Percentiles rank a stretch among this genome's conserved stretches.
These are phyloP conservation scores for Pythium pectinolyticum DNA, from an alignment of 352 stramenopile species.

Conservation along the genomic window DNA sequence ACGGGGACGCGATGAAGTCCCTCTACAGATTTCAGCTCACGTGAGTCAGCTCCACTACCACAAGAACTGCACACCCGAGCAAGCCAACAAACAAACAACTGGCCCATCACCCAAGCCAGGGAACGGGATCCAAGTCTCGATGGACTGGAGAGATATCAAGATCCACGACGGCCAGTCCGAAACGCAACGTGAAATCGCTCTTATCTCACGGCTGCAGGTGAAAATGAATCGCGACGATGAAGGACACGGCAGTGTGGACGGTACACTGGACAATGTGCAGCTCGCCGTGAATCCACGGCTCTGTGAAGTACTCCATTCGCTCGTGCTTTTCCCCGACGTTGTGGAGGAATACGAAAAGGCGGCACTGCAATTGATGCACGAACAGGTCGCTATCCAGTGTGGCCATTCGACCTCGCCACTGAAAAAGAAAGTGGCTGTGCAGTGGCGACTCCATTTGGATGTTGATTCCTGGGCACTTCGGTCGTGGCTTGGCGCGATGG, in stretches of 20 bases:
- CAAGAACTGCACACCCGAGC: background rate
- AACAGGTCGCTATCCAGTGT: constrained; percentile 3
- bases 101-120: no score
- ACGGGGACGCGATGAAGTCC: background rate
- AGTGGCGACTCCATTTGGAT: constrained; percentile 17
- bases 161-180: background rate
- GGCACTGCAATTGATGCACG: constrained; percentile 16
- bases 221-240: constrained; percentile 15
- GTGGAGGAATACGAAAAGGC: constrained; percentile 19
- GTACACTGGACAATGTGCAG: background rate
- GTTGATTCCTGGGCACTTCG: constrained; percentile 21
- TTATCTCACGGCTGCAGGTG: background rate
- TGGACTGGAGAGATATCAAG: constrained; percentile 18
- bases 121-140: constrained; percentile 1
- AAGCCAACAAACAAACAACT: no score
- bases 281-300: constrained; percentile 11
- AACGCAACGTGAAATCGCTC: background rate
- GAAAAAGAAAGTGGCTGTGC: constrained; percentile 9
- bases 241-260: constrained; percentile 11
- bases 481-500: constrained; percentile 8
- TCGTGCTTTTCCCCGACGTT: constrained; percentile 23
- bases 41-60: background rate
- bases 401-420: background rate
- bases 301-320: constrained; percentile 24
- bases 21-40: background rate